These are phyloP conservation scores for Agapanthus africanus DNA, from an alignment of 106 monocot species.

Conservation along the genomic window DNA sequence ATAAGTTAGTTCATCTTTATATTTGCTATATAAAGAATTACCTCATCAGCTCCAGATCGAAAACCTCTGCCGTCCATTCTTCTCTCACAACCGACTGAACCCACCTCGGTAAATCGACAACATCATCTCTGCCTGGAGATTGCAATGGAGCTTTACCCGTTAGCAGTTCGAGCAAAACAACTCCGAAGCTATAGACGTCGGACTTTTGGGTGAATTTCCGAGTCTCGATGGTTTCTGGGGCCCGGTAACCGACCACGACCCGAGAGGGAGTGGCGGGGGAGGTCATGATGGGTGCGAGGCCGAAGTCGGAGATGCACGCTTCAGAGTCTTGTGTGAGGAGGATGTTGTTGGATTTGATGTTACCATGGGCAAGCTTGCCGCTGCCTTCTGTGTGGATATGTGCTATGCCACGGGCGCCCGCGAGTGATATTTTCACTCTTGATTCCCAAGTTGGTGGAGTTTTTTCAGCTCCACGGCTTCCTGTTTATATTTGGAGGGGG, in stretches of 20 bases:
- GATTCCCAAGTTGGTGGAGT: conserved; percentile 48
- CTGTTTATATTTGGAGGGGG: no score
- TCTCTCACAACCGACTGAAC: conserved; percentile 80
- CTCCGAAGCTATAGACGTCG: conserved; percentile 85
- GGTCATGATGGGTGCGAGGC: conserved; percentile 50
- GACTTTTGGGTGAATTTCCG: conserved; percentile 62
- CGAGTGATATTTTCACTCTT: conserved; percentile 45
- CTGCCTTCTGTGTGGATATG: conserved; percentile 44
- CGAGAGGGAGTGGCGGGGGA: conserved; percentile 27
- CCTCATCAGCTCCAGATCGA: conserved; percentile 74
- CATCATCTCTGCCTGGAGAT: conserved; percentile 41
- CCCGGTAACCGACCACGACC: conserved; percentile 47
- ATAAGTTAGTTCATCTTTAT: no score
- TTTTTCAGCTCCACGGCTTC: conserved; percentile 25
- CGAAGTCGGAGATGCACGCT: conserved; percentile 45
- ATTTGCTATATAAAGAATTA: no score
- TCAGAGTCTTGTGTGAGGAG: conserved; percentile 36
- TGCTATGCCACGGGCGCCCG: conserved; percentile 41
- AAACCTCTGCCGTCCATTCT: conserved; percentile 96
- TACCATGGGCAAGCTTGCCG: conserved; percentile 47
- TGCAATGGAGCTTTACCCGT: conserved; percentile 73
- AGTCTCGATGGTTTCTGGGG: conserved; percentile 60
- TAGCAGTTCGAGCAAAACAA: conserved; percentile 74
- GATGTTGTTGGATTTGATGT: conserved; percentile 57
- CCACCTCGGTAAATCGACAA: conserved; percentile 60